phyloP scores from a whole-genome alignment of 495 filamentous ascomycete species.

The Talaromyces thailandensis region DNA sequence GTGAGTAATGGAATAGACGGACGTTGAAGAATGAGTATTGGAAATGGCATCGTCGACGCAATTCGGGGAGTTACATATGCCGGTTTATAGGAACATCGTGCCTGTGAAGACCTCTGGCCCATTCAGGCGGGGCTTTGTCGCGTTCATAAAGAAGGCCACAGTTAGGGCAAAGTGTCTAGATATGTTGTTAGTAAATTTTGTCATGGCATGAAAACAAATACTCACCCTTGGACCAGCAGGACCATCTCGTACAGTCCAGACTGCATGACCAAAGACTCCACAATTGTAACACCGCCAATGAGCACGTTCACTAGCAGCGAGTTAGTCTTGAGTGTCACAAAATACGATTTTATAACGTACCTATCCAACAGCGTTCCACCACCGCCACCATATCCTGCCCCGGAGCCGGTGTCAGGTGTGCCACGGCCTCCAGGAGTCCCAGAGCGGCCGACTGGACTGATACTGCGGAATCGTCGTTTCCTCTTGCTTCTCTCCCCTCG shows the following conservation, averaged over 20 bases:
- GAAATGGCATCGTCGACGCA: not conserved
- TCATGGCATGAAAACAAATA: not conserved
- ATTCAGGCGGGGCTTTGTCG: constrained; percentile 73
- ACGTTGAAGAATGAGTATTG: not conserved
- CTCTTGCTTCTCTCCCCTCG: constrained; percentile 86
- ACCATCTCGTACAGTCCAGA: constrained; percentile 93
- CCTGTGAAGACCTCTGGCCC: constrained; percentile 69
- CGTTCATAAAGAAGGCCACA: constrained; percentile 86
- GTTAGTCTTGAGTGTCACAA: not conserved
- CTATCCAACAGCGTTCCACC: constrained; percentile 66
- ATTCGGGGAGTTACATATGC: constrained; percentile 1
- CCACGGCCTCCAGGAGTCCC: constrained; percentile 64
- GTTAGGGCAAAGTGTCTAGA: constrained; percentile 84
- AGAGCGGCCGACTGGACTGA: constrained; percentile 62
- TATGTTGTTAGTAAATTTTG: constrained; percentile 8
- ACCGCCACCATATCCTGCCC: constrained; percentile 54
- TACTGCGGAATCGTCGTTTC: constrained; percentile 82
- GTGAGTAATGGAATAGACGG: not conserved
- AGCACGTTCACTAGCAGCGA: constrained; percentile 54
- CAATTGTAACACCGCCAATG: constrained; percentile 92
- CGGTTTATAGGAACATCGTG: constrained; percentile 40
- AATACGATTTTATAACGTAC: constrained; percentile 23
- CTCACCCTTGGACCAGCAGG: constrained; percentile 74
- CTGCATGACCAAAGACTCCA: constrained; percentile 73
- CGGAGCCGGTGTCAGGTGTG: constrained; percentile 63